Conservation (phyloP, 805 yeast genomes). For the Isabelozyma heimii region DNA sequence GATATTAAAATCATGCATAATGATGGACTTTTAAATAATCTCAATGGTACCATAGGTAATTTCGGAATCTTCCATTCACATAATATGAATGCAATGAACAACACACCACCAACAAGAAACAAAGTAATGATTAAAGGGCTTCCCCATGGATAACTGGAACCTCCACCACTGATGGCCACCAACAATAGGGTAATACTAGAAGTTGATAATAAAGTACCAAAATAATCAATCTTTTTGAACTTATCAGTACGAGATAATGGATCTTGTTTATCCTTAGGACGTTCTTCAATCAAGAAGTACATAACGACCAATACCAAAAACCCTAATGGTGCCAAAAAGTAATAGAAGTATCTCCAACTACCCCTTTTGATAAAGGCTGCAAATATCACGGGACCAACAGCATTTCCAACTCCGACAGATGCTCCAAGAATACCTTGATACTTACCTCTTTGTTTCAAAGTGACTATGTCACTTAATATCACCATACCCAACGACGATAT, state of each 20-base stretch:
- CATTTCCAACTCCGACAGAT: slow-evolving; percentile 50
- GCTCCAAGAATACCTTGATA: slow-evolving; percentile 57
- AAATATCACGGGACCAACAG: slow-evolving; percentile 56
- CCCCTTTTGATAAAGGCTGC: slow-evolving; percentile 43
- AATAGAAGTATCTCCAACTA: slow-evolving; percentile 57
- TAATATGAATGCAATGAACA: slow-evolving; percentile 41
- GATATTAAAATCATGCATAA: slow-evolving; percentile 28
- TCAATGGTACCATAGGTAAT: slow-evolving; percentile 55
- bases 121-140: slow-evolving; percentile 34
- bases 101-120: slow-evolving; percentile 31
- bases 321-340: slow-evolving; percentile 43
- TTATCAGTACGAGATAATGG: slow-evolving; percentile 32
- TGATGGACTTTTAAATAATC: slow-evolving; percentile 34
- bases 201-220: slow-evolving; percentile 49
- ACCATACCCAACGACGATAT: slow-evolving; percentile 50
- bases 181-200: slow-evolving; percentile 48
- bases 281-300: slow-evolving; percentile 34
- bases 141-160: slow-evolving; percentile 55
- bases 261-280: slow-evolving; percentile 18
- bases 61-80: slow-evolving; percentile 49
- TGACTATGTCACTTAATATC: slow-evolving; percentile 51
- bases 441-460: slow-evolving; percentile 52
- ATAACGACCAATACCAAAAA: slow-evolving; percentile 26
- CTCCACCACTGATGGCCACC: slow-evolving; percentile 63
- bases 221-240: slow-evolving; percentile 48